Conservation (phyloP, 2,329 filamentous ascomycete species). For the Macroventuria anomochaeta region DNA sequence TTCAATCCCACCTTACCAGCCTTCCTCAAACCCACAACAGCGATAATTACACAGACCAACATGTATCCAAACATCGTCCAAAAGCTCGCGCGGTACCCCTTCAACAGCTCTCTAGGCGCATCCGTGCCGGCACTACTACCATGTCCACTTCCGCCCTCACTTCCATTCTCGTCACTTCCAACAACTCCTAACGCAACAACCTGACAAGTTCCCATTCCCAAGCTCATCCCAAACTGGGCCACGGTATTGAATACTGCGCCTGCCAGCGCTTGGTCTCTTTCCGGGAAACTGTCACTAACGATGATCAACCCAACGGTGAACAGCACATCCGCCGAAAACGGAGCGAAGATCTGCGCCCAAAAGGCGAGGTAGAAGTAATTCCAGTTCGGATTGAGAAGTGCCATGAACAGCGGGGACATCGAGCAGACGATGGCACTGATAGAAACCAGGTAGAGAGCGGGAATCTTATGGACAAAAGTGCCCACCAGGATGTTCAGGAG, state of each 20-base stretch:
- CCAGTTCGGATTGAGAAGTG: constrained; percentile 56
- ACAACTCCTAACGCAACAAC: constrained; percentile 35
- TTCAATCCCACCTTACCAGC: constrained; percentile 38
- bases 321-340: constrained; percentile 56
- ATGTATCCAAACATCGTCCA: constrained; percentile 39
- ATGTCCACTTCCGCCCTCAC: constrained; percentile 8
- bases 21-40: constrained; percentile 32
- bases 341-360: constrained; percentile 53
- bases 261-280: constrained; percentile 64
- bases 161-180: constrained; percentile 8
- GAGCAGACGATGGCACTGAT: constrained; percentile 53
- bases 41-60: constrained; percentile 30
- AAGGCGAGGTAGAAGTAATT: constrained; percentile 60
- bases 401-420: constrained; percentile 61
- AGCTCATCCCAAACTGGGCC: constrained; percentile 60
- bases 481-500: constrained; percentile 55
- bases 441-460: constrained; percentile 53
- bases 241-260: constrained; percentile 68
- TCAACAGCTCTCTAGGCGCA: constrained; percentile 19
- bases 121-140: constrained; percentile 6
- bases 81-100: constrained; percentile 34
- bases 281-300: constrained; percentile 62
- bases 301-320: constrained; percentile 65
- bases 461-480: constrained; percentile 53
- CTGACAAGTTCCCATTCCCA: constrained; percentile 35